Evolutionary conservation across 352 stramenopile species (phyloP).

Genomic region (Phytophthora litchii): DNA sequence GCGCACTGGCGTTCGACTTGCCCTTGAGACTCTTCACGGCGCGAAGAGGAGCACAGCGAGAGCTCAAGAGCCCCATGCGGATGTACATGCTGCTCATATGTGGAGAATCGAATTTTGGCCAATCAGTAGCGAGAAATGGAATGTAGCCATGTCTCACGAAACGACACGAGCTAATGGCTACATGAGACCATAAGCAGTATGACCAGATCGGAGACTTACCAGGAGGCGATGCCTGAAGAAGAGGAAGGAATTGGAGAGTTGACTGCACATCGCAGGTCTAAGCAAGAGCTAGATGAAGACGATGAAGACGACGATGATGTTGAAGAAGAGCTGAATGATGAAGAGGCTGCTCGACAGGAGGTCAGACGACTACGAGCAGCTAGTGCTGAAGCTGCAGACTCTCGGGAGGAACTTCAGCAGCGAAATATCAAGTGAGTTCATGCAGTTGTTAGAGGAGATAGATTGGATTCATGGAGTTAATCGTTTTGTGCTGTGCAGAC

Average conservation of each 20-base stretch:
- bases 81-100: conserved; percentile 37
- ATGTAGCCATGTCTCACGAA: no score
- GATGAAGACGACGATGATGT: conserved; percentile 21
- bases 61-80: conserved; percentile 12
- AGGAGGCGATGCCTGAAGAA: conserved; percentile 15
- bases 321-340: conserved; percentile 37
- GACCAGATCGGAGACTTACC: no score
- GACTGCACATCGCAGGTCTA: conserved; percentile 3
- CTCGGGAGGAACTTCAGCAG: conserved; percentile 73
- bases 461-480: neutral
- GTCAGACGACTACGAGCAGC: conserved; percentile 46
- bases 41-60: conserved; percentile 27
- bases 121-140: no score
- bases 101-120: no score
- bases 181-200: no score
- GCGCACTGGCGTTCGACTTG: conserved; percentile 83
- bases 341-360: conserved; percentile 54
- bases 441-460: neutral
- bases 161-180: no score
- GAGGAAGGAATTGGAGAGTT: neutral
- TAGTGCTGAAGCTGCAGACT: conserved; percentile 59
- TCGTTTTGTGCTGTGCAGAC: conserved; percentile 23
- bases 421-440: conserved; percentile 66
- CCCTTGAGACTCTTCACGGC: conserved; percentile 81
- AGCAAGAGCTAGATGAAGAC: conserved; percentile 17